Evolutionary conservation across 352 stramenopile species (phyloP).

Genomic region (Globisporangium abappressorium): DNA sequence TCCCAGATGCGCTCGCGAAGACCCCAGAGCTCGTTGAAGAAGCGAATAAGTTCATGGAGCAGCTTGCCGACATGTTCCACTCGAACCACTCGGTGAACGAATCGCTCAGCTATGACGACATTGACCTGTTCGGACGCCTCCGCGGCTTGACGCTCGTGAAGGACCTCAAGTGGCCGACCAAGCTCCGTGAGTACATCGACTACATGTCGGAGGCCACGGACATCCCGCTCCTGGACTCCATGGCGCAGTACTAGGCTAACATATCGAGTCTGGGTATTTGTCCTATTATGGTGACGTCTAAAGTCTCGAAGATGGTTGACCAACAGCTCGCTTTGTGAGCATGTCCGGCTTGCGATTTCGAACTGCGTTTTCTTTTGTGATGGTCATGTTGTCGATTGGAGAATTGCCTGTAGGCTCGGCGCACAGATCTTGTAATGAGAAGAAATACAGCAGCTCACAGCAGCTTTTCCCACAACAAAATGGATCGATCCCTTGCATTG

Average conservation of each 20-base stretch:
- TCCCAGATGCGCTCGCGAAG: constrained; percentile 36
- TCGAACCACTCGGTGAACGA: constrained; percentile 44
- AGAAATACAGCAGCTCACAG: not conserved
- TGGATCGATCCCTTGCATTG: too few species aligned
- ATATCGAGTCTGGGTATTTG: not conserved
- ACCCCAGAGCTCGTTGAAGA: constrained; percentile 36
- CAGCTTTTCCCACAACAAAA: not conserved
- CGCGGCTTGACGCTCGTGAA: constrained; percentile 50
- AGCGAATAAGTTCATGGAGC: constrained; percentile 32
- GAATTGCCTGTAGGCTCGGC: too few species aligned
- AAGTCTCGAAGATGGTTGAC: not conserved
- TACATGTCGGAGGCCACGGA: constrained; percentile 38
- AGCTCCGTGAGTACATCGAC: constrained; percentile 44
- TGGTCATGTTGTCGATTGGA: not conserved
- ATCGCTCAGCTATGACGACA: constrained; percentile 49
- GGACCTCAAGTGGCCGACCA: constrained; percentile 38
- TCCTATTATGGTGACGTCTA: not conserved
- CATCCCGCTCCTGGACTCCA: constrained; percentile 36
- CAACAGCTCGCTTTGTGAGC: not conserved
- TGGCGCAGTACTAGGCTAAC: constrained; percentile 23
- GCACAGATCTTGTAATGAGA: not conserved
- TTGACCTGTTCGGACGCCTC: constrained; percentile 45
- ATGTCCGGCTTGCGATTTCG: too few species aligned
- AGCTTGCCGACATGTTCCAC: constrained; percentile 37
- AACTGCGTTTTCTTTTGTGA: not conserved